phyloP scores from a whole-genome alignment of 1,284 basidiomycete species.

The Cryptococcus jaspeensis region DNA sequence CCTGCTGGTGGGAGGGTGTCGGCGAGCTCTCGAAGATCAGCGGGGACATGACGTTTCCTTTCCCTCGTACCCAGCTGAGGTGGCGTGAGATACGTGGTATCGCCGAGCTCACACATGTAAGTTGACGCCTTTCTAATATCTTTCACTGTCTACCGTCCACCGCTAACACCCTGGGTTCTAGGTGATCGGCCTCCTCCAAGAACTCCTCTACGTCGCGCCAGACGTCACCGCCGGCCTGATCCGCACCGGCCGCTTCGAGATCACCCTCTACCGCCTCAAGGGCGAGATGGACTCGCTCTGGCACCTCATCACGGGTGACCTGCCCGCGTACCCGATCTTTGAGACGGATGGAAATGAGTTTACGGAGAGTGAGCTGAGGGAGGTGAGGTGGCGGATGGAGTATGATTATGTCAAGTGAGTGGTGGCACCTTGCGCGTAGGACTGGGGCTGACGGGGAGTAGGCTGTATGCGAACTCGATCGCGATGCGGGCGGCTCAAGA shows the following conservation, averaged over 20 bases:
- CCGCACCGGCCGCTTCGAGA: slow-evolving; percentile 20
- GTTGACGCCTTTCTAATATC: background rate
- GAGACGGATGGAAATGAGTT: slow-evolving; percentile 10
- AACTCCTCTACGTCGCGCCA: slow-evolving; percentile 16
- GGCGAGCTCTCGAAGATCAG: slow-evolving; percentile 2
- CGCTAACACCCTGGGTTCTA: background rate
- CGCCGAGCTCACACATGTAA: slow-evolving; percentile 20
- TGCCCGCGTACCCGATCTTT: slow-evolving; percentile 7
- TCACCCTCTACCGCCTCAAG: slow-evolving; percentile 20
- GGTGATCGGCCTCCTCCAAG: slow-evolving; percentile 10
- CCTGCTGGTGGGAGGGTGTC: slow-evolving; percentile 21
- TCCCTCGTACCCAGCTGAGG: slow-evolving; percentile 3
- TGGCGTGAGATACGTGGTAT: slow-evolving; percentile 15
- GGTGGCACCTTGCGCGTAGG: too few species aligned
- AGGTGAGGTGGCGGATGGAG: slow-evolving; percentile 20
- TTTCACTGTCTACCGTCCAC: background rate
- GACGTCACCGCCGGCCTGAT: slow-evolving; percentile 21
- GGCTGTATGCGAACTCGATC: slow-evolving; percentile 23
- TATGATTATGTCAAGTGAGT: slow-evolving; percentile 23
- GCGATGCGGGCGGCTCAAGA: slow-evolving; percentile 20
- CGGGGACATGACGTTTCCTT: slow-evolving; percentile 8
- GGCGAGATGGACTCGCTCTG: slow-evolving; percentile 20
- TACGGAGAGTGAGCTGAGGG: slow-evolving; percentile 17
- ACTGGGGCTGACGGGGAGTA: background rate
- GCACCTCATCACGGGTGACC: slow-evolving; percentile 6